Evolutionary conservation across 2,329 filamentous ascomycete genomes (phyloP).

Genomic region (Ophiostoma triangulosporum): DNA sequence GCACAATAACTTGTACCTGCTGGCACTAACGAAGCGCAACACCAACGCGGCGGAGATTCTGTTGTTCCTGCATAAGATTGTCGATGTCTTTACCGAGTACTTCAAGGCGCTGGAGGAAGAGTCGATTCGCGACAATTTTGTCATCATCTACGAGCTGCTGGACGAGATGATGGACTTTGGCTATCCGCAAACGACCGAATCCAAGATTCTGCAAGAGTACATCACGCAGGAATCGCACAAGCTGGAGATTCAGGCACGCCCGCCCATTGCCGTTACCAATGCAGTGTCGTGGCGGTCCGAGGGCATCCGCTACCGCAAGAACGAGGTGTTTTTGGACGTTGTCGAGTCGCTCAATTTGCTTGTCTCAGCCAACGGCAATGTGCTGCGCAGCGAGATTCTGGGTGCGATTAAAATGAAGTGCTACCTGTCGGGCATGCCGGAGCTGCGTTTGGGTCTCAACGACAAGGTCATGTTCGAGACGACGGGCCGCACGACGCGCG

Average conservation of each 20-base stretch:
- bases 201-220: slow-evolving; percentile 97
- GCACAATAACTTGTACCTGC: slow-evolving; percentile 97
- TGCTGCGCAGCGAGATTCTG: slow-evolving; percentile 88
- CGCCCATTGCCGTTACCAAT: slow-evolving; percentile 95
- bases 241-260: slow-evolving; percentile 87
- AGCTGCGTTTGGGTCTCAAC: slow-evolving; percentile 84
- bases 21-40: slow-evolving; percentile 95
- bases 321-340: slow-evolving; percentile 97
- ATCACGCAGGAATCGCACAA: slow-evolving; percentile 99
- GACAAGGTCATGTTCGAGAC: slow-evolving; percentile 99
- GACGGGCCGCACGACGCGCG: slow-evolving; percentile 81
- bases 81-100: slow-evolving; percentile 98
- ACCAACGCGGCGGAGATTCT: slow-evolving; percentile 98
- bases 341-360: slow-evolving; percentile 93
- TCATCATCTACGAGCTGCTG: slow-evolving; percentile 95
- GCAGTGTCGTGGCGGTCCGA: slow-evolving; percentile 97
- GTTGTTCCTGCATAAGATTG: slow-evolving; percentile 92
- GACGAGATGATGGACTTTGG: slow-evolving; percentile 99
- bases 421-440: slow-evolving; percentile 96
- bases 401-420: slow-evolving; percentile 99
- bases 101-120: slow-evolving; percentile 99
- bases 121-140: slow-evolving; percentile 97
- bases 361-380: slow-evolving; percentile 87
- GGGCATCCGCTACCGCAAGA: slow-evolving; percentile 96
- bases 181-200: slow-evolving; percentile 95